Percentiles rank a stretch among this genome's conserved stretches.
Evolutionary conservation across 257 asterid species (phyloP).

Genomic region (Lantana camara): DNA sequence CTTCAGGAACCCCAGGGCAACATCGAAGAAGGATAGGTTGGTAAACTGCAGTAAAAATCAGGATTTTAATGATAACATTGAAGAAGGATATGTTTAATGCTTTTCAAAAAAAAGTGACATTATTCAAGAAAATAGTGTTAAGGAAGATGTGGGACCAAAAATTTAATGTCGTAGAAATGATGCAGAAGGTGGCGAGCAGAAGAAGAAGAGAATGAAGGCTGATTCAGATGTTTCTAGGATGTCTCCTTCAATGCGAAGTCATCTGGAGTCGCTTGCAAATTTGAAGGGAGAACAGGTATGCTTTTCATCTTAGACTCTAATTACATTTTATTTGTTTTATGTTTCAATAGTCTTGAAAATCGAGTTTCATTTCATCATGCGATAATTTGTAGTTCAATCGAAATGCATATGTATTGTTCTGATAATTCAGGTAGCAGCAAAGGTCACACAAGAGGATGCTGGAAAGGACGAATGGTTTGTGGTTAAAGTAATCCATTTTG

Average conservation of each 20-base stretch:
- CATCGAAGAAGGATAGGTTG: constrained; percentile 68
- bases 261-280: constrained; percentile 60
- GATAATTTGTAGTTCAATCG: neutral
- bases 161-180: neutral
- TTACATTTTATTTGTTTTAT: neutral
- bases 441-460: constrained; percentile 63
- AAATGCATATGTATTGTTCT: neutral
- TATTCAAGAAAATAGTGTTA: neutral
- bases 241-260: constrained; percentile 57
- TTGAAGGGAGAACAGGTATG: constrained; percentile 77
- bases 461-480: constrained; percentile 73
- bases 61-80: too few relatives aligned
- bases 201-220: constrained; percentile 59
- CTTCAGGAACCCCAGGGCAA: constrained; percentile 62
- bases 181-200: constrained; percentile 64
- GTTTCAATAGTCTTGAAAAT: too few relatives aligned
- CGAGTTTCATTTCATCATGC: too few relatives aligned
- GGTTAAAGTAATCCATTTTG: constrained; percentile 71
- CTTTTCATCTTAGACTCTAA: neutral
- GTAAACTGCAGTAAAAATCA: constrained; percentile 6
- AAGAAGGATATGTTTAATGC: neutral
- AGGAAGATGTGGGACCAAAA: neutral
- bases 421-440: constrained; percentile 61
- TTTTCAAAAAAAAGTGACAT: neutral
- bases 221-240: constrained; percentile 60